Conservation (phyloP, 73 alveolate genomes). For the Tetrahymena borealis region DNA sequence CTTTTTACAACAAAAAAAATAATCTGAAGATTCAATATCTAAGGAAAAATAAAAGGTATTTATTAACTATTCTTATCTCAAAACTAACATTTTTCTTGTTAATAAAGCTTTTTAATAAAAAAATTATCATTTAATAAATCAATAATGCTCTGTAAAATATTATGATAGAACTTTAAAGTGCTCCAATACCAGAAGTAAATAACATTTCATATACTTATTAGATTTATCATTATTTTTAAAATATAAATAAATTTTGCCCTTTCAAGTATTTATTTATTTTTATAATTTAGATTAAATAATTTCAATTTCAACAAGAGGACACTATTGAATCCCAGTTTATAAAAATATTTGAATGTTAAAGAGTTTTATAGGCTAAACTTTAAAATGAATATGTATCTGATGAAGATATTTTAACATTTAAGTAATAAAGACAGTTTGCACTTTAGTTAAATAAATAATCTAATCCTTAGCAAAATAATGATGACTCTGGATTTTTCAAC, state of each 20-base stretch:
- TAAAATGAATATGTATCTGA: not conserved
- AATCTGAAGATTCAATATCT: not conserved
- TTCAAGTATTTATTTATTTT: no score
- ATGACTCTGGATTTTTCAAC: no score
- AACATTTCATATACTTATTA: not conserved
- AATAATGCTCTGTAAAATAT: not conserved
- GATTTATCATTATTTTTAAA: not conserved
- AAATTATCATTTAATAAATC: not conserved
- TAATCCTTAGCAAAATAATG: not conserved
- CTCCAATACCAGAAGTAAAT: not conserved
- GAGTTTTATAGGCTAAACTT: not conserved
- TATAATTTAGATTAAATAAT: not conserved
- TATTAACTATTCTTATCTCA: not conserved
- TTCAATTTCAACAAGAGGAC: not conserved
- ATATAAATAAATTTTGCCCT: not conserved
- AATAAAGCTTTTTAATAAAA: not conserved
- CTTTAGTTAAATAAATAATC: not conserved
- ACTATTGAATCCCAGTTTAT: not conserved
- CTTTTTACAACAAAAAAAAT: not conserved
- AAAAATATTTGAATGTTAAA: not conserved
- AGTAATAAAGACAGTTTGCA: not conserved
- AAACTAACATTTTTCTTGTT: not conserved
- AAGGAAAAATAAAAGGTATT: not conserved
- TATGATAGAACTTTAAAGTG: not conserved
- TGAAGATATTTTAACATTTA: not conserved